These are phyloP conservation scores for Eucalyptus cladocalyx DNA, from an alignment of 345 rosid genomes.

Conservation along the genomic window DNA sequence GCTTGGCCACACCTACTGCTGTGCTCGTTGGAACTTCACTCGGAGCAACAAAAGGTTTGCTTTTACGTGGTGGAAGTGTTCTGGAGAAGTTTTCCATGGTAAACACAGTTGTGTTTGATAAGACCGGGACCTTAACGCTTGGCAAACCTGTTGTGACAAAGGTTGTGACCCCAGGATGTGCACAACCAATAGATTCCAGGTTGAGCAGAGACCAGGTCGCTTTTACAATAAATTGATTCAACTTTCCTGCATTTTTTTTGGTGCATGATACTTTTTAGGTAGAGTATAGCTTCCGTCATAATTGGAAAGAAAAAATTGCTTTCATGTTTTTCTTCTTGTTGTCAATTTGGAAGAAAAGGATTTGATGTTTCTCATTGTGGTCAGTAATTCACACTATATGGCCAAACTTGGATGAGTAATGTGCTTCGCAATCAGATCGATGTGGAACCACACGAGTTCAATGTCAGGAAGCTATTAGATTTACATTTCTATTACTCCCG, in stretches of 20 bases:
- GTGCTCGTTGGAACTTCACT: slow-evolving; percentile 95
- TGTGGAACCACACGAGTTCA: background rate
- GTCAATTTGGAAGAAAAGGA: background rate
- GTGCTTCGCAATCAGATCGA: background rate
- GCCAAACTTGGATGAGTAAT: background rate
- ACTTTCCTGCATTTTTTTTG: background rate
- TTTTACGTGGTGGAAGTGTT: slow-evolving; percentile 84
- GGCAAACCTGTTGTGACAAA: slow-evolving; percentile 87
- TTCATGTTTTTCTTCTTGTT: background rate
- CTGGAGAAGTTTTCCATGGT: slow-evolving; percentile 88
- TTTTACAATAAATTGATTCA: background rate
- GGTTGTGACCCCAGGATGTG: slow-evolving; percentile 32
- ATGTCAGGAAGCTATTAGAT: background rate
- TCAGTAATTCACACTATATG: background rate
- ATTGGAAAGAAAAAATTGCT: background rate
- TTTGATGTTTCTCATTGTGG: background rate
- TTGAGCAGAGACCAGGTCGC: slow-evolving; percentile 12
- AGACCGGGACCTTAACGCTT: slow-evolving; percentile 87
- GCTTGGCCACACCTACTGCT: slow-evolving; percentile 97
- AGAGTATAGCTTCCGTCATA: background rate
- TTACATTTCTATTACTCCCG: background rate
- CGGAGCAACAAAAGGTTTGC: slow-evolving; percentile 92
- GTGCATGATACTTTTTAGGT: background rate
- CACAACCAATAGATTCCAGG: slow-evolving; percentile 26
- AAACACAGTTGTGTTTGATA: slow-evolving; percentile 76